Evolutionary conservation across 2,329 filamentous ascomycete genomes (phyloP), one percentile per base, ranked within the genome.

Genomic region (Penicillium thymicola): DNA sequence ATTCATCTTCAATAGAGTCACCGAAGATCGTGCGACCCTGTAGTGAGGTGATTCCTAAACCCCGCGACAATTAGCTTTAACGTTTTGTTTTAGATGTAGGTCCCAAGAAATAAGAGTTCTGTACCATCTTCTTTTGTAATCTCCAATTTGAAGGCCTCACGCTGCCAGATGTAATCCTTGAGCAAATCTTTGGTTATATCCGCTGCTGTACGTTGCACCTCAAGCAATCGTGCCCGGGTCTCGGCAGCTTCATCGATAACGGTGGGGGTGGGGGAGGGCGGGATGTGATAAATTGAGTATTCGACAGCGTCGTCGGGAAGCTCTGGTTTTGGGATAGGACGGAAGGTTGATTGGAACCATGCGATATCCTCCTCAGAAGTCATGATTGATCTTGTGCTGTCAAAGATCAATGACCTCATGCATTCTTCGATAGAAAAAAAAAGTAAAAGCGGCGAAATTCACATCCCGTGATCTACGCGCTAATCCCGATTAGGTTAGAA

Each of bases 1-100:
- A 99, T 77, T 99, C 95, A 67, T 99, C 94, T 68, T 96, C 93
- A 4, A 97, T 87, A 0, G 92, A 94, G 74, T 99, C 95, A 9
- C 93, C 92, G 67, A 92, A 97, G 70, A 93, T 89, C 0, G 91
- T 94, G 50, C 81, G 79, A 21, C 93, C 93, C 60, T 85, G 83
- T 6, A 99, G 81, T 61, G 87, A 86, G 64, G 77, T 80, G 47
- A 74, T 69, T 3, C 77, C 79, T 80, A 61, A 30, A 54, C 47
- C 13, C 27, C n/a, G 43, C 18, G 28, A 54, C 58, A 23, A 65
- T 55, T 48, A 55, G 56, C 30, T 25, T 43, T 10, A 27, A 25
- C 30, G 21, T 27, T n/a, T 23, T 23, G 10, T 9, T 34, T 25
- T 16, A 5, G 6, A 14, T 2, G 3, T 30, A 47, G 27, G 44